Conservation (phyloP, 2,329 filamentous ascomycete genomes). For the Achaetomium macrosporum region DNA sequence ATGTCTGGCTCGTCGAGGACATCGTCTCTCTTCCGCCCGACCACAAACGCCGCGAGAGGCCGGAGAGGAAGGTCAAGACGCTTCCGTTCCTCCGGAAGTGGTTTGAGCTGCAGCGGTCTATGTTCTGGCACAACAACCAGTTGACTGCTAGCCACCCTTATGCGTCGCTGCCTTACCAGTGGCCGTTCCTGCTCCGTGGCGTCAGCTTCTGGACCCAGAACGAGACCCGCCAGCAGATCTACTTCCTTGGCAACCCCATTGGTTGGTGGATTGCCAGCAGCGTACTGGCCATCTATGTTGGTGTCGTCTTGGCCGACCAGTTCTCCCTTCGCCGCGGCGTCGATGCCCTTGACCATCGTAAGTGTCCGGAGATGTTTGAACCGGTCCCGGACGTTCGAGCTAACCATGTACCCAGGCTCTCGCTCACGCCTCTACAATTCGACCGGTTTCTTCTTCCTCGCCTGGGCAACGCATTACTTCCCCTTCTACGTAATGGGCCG, state of each 20-base stretch:
- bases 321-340: slow-evolving; percentile 87
- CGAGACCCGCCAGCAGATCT: slow-evolving; percentile 92
- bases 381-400: background rate
- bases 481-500: slow-evolving; percentile 98
- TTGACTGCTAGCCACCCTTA: slow-evolving; percentile 96
- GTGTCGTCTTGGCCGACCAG: slow-evolving; percentile 88
- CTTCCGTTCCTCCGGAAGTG: slow-evolving; percentile 91
- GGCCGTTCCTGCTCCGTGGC: slow-evolving; percentile 94
- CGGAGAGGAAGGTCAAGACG: slow-evolving; percentile 71
- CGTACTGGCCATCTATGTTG: slow-evolving; percentile 85
- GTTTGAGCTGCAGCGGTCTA: slow-evolving; percentile 91
- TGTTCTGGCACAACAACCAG: slow-evolving; percentile 99
- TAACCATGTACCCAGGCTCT: slow-evolving; percentile 55
- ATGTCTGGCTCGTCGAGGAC: slow-evolving; percentile 91
- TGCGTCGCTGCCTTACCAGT: slow-evolving; percentile 88
- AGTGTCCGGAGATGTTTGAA: slow-evolving; percentile 38
- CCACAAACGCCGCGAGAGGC: slow-evolving; percentile 66
- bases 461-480: slow-evolving; percentile 95
- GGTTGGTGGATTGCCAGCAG: slow-evolving; percentile 97
- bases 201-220: slow-evolving; percentile 99
- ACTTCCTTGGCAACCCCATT: slow-evolving; percentile 94
- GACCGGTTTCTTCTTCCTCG: slow-evolving; percentile 97
- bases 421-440: slow-evolving; percentile 96
- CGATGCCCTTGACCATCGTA: slow-evolving; percentile 88
- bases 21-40: slow-evolving; percentile 72